phyloP scores from a whole-genome alignment of 805 yeast species.

The Zygosaccharomyces pseudorouxii region DNA sequence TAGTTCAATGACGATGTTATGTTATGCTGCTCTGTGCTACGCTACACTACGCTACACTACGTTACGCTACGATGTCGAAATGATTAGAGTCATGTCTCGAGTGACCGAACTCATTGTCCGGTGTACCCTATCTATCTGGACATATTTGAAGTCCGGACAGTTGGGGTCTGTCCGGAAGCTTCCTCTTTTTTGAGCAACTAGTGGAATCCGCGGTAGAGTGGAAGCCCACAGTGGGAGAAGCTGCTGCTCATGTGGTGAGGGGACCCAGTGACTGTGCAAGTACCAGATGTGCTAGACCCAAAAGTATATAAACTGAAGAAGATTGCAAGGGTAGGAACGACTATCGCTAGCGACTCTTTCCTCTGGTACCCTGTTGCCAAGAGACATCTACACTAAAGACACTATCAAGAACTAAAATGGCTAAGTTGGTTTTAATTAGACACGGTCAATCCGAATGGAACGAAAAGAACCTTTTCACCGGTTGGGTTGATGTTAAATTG shows the following conservation, averaged over 20 bases:
- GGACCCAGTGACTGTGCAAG: slow-evolving; percentile 4
- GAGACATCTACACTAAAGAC: background rate
- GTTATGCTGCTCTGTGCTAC: background rate
- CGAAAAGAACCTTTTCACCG: slow-evolving; percentile 95
- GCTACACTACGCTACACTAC: no score
- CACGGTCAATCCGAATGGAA: slow-evolving; percentile 99
- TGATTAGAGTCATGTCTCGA: no score
- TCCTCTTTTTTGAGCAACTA: background rate
- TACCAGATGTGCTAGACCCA: background rate
- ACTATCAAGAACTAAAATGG: slow-evolving; percentile 32
- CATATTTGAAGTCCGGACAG: background rate
- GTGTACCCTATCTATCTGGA: background rate
- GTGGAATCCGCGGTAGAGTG: slow-evolving; percentile 5
- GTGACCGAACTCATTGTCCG: background rate
- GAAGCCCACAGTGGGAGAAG: background rate
- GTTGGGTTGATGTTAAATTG: slow-evolving; percentile 94
- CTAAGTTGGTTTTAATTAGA: slow-evolving; percentile 85
- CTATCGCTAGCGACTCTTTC: no score
- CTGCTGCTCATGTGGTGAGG: slow-evolving; percentile 3
- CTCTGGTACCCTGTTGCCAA: no score
- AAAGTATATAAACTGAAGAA: slow-evolving; percentile 1
- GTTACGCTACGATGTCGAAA: no score
- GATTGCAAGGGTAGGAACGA: background rate
- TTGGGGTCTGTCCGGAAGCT: background rate
- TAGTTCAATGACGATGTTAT: background rate